Base-by-base conservation (phyloP, 805 yeast species). In the Metahyphopichia silvanorum region DNA sequence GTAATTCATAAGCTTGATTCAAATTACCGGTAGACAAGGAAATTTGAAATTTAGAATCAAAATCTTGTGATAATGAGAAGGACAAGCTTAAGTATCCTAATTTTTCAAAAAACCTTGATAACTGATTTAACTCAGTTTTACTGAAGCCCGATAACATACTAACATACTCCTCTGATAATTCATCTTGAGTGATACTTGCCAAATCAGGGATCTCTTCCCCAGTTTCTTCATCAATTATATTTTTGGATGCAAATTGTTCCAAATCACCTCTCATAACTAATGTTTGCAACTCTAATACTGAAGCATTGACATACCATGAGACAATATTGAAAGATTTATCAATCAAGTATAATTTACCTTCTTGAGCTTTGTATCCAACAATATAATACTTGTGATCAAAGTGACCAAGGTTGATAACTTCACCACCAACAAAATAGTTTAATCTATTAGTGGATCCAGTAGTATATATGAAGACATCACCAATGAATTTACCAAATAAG, bases 211-310 rank as follows among this genome's bases (percentile, higher is more conserved):
- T 38, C 16, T 49, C 48, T 34, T 61, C 68, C 4, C 57, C 66
- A n/a, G 63, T 44, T 37, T 60, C 69, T 32, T 60, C 68, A 33
- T 65, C 69, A 11, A 37, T 20, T 12, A 53, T 32, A 6, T 43
- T 46, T 26, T 48, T 43, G 7, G 56, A 44, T 12, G 68, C 66
- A 40, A 58, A 64, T 44, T 79, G 83, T 43, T 88, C 96, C 46
- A 89, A 64, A 54, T 94, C 98, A 31, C 97, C 97, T 56, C 98
- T 82, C 61, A 91, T 72, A 3, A 91, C 96, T 36, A 89, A 77
- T 1, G 99, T 93, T 69, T 93, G 98, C 66, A 88, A 89, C 66
- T 91, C 98, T 44, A 93, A 73, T 4, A 93, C 95, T 7, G 88
- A 77, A 21, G 91, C 64, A 21, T 95, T 86, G 32, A 93, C 73